Conservation (phyloP, 352 stramenopile genomes). For the Globisporangium canariense region DNA sequence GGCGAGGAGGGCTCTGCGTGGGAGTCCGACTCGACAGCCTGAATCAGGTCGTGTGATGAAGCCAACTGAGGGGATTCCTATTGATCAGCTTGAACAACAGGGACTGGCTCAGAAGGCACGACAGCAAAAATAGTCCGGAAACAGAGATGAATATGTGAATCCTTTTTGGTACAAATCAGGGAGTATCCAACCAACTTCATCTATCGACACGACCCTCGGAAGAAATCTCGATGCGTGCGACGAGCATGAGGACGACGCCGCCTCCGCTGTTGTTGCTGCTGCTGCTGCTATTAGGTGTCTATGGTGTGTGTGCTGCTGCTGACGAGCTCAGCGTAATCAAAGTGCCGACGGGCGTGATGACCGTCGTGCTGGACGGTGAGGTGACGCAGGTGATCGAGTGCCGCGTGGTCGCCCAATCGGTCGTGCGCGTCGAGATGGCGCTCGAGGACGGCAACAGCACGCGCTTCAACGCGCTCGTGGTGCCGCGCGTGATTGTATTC, state of each 20-base stretch:
- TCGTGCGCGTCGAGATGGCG: slow-evolving; percentile 43
- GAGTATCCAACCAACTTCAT: not conserved
- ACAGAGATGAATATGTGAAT: too few species aligned
- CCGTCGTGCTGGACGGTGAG: slow-evolving; percentile 32
- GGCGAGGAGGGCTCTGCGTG: slow-evolving; percentile 10
- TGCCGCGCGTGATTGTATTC: slow-evolving; percentile 39
- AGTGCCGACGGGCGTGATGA: slow-evolving; percentile 55
- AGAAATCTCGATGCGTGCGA: not conserved
- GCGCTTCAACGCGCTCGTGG: slow-evolving; percentile 25
- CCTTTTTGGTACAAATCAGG: not conserved
- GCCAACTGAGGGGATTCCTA: too few species aligned
- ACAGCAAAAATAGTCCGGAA: too few species aligned
- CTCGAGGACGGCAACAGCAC: slow-evolving; percentile 42
- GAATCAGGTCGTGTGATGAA: too few species aligned
- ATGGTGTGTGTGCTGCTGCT: not conserved
- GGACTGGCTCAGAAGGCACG: too few species aligned
- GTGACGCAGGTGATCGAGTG: slow-evolving; percentile 45
- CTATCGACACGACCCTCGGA: too few species aligned
- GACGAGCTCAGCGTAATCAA: slow-evolving; percentile 24
- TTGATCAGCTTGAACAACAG: too few species aligned
- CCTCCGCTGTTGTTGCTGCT: not conserved
- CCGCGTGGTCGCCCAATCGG: slow-evolving; percentile 33
- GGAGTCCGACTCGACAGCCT: slow-evolving; percentile 10
- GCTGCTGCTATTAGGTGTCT: not conserved
- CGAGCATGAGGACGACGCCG: not conserved